Evolutionary conservation across 805 yeast species (phyloP), one percentile per base, ranked within the genome.

Genomic region (Wickerhamiella alocasiicola): DNA sequence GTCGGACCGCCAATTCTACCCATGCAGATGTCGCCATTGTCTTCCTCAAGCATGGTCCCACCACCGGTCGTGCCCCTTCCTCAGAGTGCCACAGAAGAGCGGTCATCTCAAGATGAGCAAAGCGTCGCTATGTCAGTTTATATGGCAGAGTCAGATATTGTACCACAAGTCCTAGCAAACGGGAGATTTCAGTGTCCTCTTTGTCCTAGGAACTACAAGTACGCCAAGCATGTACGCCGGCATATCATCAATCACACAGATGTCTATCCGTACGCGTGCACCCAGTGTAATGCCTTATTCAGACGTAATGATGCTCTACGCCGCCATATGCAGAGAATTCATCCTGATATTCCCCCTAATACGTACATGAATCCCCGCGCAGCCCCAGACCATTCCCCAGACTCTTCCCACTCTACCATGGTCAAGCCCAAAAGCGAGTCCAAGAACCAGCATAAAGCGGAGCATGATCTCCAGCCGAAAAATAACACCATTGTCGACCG

Each of bases 211-310:
- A 40, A 43, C 21, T 48, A 44, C 48, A 48, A 48, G 41, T 41
- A 48, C 20, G 44, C 48, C 11, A 48, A 46, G 40, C 51, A 46
- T 19, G 51, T 48, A 6, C 44, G 48, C 15, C 27, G 51, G 13
- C 51, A 48, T 36, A 46, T 42, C 15, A 36, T 46, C 28, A 46
- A 43, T 39, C 51, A 48, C 32, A 40, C 43, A 9, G 27, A 35
- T 20, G 36, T 44, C 3, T 45, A 45, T 11, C 46, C 44, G 11
- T 37, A 31, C 24, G 16, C 31, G 4, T 48, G 51, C 40, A 34
- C 35, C 6, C 31, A 25, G 17, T 48, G 51, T 33, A 17, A 36
- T 31, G 33, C 46, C 9, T 25, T 34, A 11, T 48, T 48, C 39
- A 44, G 43, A 7, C 42, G 51, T n/a, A 41, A 32, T 9, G 51